Conservation (phyloP, 1,284 basidiomycete genomes). For the Pterula multifida region DNA sequence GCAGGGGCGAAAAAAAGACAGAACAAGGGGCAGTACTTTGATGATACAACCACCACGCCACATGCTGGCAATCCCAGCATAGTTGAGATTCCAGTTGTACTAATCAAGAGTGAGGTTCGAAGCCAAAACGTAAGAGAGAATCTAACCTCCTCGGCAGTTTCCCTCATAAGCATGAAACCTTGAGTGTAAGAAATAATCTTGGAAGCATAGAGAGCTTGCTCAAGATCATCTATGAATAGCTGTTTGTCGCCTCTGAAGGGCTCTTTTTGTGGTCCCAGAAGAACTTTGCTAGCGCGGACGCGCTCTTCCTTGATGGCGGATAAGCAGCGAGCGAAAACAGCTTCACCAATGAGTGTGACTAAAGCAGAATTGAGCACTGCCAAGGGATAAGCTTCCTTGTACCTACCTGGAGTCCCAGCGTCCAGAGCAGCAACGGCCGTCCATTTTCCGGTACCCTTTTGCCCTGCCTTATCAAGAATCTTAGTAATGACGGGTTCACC, state of each 20-base stretch:
- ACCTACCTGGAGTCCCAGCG: slow-evolving; percentile 76
- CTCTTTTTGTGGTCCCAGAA: slow-evolving; percentile 84
- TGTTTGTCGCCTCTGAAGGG: slow-evolving; percentile 96
- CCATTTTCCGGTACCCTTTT: slow-evolving; percentile 99
- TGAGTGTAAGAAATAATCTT: slow-evolving; percentile 99
- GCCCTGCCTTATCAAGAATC: slow-evolving; percentile 93
- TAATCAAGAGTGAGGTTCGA: slow-evolving; percentile 15
- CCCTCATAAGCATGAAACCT: slow-evolving; percentile 99
- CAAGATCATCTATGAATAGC: slow-evolving; percentile 97
- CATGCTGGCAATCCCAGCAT: slow-evolving; percentile 96
- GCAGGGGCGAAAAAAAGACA: slow-evolving; percentile 1
- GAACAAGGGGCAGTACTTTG: slow-evolving; percentile 41
- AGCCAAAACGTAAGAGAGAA: slow-evolving; percentile 6
- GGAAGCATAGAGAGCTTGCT: slow-evolving; percentile 97
- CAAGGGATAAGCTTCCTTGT: slow-evolving; percentile 1
- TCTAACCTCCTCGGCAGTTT: slow-evolving; percentile 89
- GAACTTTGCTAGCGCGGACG: slow-evolving; percentile 81
- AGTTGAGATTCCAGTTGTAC: slow-evolving; percentile 79
- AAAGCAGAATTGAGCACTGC: slow-evolving; percentile 12
- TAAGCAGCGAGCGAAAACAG: slow-evolving; percentile 97
- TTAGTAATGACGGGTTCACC: slow-evolving; percentile 73
- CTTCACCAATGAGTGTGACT: slow-evolving; percentile 99
- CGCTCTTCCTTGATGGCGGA: slow-evolving; percentile 98
- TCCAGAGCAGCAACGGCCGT: slow-evolving; percentile 98
- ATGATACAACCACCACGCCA: slow-evolving; percentile 99